Conservation (phyloP, 2,329 filamentous ascomycete genomes). For the Aspergillus bombycis region DNA sequence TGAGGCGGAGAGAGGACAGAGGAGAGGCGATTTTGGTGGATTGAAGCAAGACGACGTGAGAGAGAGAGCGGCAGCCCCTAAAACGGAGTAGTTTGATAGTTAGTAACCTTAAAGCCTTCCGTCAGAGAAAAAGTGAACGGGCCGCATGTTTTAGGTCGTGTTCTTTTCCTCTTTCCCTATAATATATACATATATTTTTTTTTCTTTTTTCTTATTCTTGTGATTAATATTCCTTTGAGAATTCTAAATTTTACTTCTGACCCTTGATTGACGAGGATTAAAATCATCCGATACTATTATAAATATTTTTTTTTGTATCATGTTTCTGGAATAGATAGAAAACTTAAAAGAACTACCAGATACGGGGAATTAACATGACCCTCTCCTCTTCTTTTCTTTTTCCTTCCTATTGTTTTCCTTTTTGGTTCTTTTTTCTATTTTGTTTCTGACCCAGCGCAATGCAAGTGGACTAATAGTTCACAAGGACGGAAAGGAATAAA, state of each 20-base stretch:
- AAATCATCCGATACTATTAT: not conserved
- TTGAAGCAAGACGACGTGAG: conserved; percentile 8
- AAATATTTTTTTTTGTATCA: not conserved
- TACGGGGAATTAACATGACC: not conserved
- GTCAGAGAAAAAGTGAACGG: conserved; percentile 8
- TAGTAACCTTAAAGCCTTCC: conserved; percentile 4
- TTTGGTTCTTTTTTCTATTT: not conserved
- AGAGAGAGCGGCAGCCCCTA: conserved; percentile 11
- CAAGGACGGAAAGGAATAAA: not conserved
- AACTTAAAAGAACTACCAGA: not conserved
- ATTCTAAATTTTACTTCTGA: not conserved
- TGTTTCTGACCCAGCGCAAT: not conserved
- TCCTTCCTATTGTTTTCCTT: not conserved
- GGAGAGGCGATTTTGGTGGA: conserved; percentile 10
- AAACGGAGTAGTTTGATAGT: conserved; percentile 7
- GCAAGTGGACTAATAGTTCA: not conserved
- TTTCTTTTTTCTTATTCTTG: not conserved
- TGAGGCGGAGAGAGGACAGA: conserved; percentile 1
- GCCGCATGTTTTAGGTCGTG: not conserved
- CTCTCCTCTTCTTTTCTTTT: not conserved
- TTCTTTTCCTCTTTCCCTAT: not conserved
- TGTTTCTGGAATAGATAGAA: not conserved
- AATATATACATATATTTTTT: not conserved
- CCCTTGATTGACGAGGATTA: not conserved
- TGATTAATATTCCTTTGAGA: not conserved